Percentiles rank a stretch among this genome's conserved stretches.
Evolutionary conservation across 768 basidiomycete genomes (phyloP).

Genomic region (Cystofilobasidium macerans): DNA sequence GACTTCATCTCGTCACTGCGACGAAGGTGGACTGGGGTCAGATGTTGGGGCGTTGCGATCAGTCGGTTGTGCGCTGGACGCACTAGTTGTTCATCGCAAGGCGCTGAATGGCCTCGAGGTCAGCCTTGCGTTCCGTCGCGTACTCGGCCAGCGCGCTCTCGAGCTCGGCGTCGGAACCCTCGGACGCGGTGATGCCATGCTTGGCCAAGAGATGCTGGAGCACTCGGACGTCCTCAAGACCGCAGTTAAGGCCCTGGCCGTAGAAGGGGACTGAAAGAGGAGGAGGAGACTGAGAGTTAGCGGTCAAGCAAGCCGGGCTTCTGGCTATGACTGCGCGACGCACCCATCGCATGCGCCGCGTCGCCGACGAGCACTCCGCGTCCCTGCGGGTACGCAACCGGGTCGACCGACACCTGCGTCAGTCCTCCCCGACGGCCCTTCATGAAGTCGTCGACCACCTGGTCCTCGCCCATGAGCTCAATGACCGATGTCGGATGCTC

Average conservation of each 20-base stretch:
- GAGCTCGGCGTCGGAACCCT: constrained; percentile 27
- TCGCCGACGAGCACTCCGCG: constrained; percentile 52
- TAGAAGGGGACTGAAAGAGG: constrained; percentile 32
- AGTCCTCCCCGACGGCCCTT: constrained; percentile 78
- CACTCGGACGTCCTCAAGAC: constrained; percentile 90
- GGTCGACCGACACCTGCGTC: constrained; percentile 77
- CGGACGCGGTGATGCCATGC: constrained; percentile 52
- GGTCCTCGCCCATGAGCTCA: constrained; percentile 67
- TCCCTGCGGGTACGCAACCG: constrained; percentile 12
- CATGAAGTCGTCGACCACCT: constrained; percentile 62
- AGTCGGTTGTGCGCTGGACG: constrained; percentile 38
- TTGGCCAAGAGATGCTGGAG: constrained; percentile 62
- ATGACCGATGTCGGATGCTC: constrained; percentile 58
- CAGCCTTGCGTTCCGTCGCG: constrained; percentile 68
- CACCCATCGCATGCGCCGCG: constrained; percentile 85
- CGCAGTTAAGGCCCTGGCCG: constrained; percentile 91
- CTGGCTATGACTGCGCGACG: neutral
- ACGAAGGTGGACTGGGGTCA: neutral
- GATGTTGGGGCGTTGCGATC: neutral
- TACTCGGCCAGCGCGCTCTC: constrained; percentile 62
- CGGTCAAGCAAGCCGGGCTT: neutral
- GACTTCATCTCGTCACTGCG: constrained; percentile 86
- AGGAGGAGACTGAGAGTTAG: constrained; percentile 45
- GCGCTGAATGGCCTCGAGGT: constrained; percentile 79
- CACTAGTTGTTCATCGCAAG: constrained; percentile 96